Evolutionary conservation across 139 green algal genomes (phyloP), one percentile per base, ranked within the genome.

Genomic region (Raphidocelis subcapitata): DNA sequence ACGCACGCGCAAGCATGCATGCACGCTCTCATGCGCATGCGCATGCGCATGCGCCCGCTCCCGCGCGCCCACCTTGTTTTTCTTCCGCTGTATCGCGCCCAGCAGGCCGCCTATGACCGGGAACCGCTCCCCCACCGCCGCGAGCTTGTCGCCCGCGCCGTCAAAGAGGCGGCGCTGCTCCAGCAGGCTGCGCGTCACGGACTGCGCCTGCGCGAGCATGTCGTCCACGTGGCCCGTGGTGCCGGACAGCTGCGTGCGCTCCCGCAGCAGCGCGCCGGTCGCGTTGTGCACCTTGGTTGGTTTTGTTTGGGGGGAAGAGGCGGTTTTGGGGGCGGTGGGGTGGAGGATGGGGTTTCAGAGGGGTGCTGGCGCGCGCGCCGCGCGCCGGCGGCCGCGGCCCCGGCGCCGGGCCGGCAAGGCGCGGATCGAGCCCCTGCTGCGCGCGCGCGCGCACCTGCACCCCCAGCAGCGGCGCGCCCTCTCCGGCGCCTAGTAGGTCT

Each of bases 71-170:
- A 88, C 82, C 77, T 90, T 92, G 62, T 84, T 90, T 77, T 96
- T 96, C 44, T 87, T 91, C 14, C 93, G 82, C 4, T 88, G 80
- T 32, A 98, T 95, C 20, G 89, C 88, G 44, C 90, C 93, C 18
- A 98, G 73, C 33, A 97, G 72, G 0, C 88, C 86, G 69, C 93
- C 94, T 31, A 98, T 83, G 8, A 93, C 88, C 1, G 94, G 94
- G 69, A 96, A 97, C 31, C 81, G 85, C 23, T 79, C 65, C 8
- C 85, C 89, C 12, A 97, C 68, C 10, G 31, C 62, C n/a, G 49
- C 44, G 54, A 97, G 70, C 65, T 91, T 92, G 67, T 69, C 71
- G 49, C 75, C 52, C 44, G 82, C 18, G 18, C 62, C 74, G 52
- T 83, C 82, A 37, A 91, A 88, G 36, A 89, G 28, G 31, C 74